phyloP scores from a whole-genome alignment of 208 protist genomes.

The Paratrypanosoma confusum region DNA sequence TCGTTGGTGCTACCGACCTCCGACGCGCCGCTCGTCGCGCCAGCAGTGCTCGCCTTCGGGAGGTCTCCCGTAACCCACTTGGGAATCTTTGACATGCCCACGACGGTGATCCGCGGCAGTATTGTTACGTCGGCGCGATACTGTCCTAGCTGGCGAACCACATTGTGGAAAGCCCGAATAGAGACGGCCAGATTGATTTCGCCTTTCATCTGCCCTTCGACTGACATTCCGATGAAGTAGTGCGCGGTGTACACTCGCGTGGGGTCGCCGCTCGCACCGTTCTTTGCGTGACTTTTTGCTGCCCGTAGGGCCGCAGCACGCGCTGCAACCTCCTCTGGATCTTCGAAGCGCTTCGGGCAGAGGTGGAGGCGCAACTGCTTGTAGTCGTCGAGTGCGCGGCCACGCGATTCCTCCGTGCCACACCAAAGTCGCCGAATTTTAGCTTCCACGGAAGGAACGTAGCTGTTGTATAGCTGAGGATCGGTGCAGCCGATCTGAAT shows the following conservation, averaged over 20 bases:
- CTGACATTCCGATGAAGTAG: constrained; percentile 81
- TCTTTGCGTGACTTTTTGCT: constrained; percentile 12
- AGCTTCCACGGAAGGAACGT: constrained; percentile 80
- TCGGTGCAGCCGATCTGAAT: constrained; percentile 65
- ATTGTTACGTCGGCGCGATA: constrained; percentile 58
- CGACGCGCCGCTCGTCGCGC: too few species aligned
- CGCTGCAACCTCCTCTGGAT: constrained; percentile 53
- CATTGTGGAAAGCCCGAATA: constrained; percentile 53
- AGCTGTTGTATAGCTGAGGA: constrained; percentile 64
- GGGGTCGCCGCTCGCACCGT: too few species aligned
- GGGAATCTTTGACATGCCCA: constrained; percentile 55
- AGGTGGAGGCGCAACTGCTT: constrained; percentile 61
- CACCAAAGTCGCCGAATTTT: constrained; percentile 77
- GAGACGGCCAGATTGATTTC: constrained; percentile 58
- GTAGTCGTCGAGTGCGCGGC: constrained; percentile 64
- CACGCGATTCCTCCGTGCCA: constrained; percentile 54
- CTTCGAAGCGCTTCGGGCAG: constrained; percentile 69
- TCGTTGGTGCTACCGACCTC: too few species aligned
- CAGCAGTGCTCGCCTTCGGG: too few species aligned
- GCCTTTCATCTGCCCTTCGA: constrained; percentile 34
- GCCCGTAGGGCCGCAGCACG: constrained; percentile 18
- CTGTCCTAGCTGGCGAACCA: constrained; percentile 58
- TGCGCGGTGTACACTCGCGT: constrained; percentile 37
- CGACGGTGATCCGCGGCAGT: constrained; percentile 56
- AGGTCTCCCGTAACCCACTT: too few species aligned